These are phyloP conservation scores for Chlamydomonas eustigma DNA, from an alignment of 139 green algal species.

Conservation along the genomic window DNA sequence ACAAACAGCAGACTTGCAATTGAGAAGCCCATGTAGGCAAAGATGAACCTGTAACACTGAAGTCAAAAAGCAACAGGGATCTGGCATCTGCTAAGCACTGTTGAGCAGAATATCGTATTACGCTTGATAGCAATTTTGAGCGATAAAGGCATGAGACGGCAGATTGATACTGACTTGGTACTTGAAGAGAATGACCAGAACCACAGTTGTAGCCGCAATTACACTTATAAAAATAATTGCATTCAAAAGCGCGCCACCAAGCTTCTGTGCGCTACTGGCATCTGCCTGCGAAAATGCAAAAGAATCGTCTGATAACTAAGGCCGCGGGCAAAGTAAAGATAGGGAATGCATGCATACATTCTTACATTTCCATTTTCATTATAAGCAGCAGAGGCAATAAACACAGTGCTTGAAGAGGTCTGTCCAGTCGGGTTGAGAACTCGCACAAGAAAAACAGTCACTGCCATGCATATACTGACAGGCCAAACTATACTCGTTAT, in stretches of 20 bases:
- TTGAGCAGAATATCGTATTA: background rate
- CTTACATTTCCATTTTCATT: slow-evolving; percentile 57
- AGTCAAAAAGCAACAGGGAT: background rate
- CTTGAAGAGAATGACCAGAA: slow-evolving; percentile 89
- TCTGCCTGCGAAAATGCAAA: slow-evolving; percentile 35
- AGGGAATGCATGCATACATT: background rate
- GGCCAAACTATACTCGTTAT: slow-evolving; percentile 79
- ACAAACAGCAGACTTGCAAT: slow-evolving; percentile 93
- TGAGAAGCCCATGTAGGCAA: slow-evolving; percentile 91
- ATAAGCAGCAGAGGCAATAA: slow-evolving; percentile 76
- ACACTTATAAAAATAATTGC: slow-evolving; percentile 84
- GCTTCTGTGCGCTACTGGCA: slow-evolving; percentile 72
- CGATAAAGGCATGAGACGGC: background rate
- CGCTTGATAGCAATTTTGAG: background rate
- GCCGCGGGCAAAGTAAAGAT: background rate
- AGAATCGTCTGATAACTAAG: background rate
- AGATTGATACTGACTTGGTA: slow-evolving; percentile 53
- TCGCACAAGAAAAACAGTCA: slow-evolving; percentile 81
- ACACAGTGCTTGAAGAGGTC: slow-evolving; percentile 36
- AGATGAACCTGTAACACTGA: slow-evolving; percentile 83
- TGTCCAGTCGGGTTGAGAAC: slow-evolving; percentile 76
- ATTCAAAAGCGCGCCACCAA: slow-evolving; percentile 84
- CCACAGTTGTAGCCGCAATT: slow-evolving; percentile 84
- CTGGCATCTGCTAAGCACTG: background rate
- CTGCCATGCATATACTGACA: slow-evolving; percentile 90